Evolutionary conservation across 352 stramenopile species (phyloP), one percentile per base, ranked within the genome.

Genomic region (Aphanomyces astaci): DNA sequence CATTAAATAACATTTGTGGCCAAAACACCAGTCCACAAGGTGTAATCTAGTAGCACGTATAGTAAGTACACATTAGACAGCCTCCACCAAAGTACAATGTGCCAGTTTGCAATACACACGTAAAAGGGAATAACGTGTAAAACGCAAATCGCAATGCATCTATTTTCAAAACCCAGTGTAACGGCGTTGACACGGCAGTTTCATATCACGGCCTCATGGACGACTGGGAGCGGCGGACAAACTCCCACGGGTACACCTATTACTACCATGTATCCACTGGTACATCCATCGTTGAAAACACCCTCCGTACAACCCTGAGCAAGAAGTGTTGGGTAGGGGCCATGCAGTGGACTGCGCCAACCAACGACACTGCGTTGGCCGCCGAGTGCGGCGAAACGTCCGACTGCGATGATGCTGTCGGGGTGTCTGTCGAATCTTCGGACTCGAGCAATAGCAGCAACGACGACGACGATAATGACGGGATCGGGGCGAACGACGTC

Each of bases 211-310:
- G 7, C 7, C 36, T 15, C 36, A 43, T 43, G 7, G 36, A 53
- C 33, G 39, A 46, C 10, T 65, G 56, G 56, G 56, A 65, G 30
- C 31, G 33, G 10, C 15, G 56, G 17, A 52, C n/a, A 9, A 65
- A 65, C 56, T 24, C 33, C n/a, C 56, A 53, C 28, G 56, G 56
- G 13, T 65, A 65, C 39, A 65, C 56, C 4, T 65, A 65, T 24
- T 65, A 65, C 22, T 46, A 52, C 22, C 17, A 65, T 24, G 9
- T 48, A 40, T 7, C 32, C 22, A 65, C 56, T 25, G 56, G 56
- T 65, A 22, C 33, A 22, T 49, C 17, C 17, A 28, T 49, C 25
- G 11, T 28, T 27, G 2, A 9, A 9, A 31, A 13, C n/a, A n/a
- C n/a, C n/a, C n/a, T n/a, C n/a, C n/a, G n/a, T n/a, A n/a, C n/a